Evolutionary conservation across 441 rosid species (phyloP).

Genomic region (Theobroma grandiflorum): DNA sequence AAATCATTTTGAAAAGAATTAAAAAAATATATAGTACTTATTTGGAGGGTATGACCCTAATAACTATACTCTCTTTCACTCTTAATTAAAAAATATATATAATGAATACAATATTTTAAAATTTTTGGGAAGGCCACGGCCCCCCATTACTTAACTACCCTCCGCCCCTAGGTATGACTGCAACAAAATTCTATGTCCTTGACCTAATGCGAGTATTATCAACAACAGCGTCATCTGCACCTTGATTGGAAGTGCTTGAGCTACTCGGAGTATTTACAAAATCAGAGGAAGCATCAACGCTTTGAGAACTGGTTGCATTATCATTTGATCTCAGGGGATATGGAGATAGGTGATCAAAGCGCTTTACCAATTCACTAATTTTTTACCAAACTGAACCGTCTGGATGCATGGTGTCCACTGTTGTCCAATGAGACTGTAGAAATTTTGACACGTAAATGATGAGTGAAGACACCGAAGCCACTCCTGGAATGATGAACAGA

Average conservation of each 20-base stretch:
- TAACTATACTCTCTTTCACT: too few relatives aligned
- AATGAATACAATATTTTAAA: too few relatives aligned
- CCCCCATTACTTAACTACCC: too few relatives aligned
- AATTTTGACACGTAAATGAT: slow-evolving; percentile 28
- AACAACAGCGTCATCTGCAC: background rate
- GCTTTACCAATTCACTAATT: background rate
- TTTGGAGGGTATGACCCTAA: too few relatives aligned
- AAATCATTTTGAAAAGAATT: too few relatives aligned
- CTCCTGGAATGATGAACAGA: slow-evolving; percentile 52
- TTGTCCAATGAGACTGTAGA: slow-evolving; percentile 1
- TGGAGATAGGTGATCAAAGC: slow-evolving; percentile 9
- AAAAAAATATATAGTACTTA: too few relatives aligned
- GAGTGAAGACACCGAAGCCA: slow-evolving; percentile 44
- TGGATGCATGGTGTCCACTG: background rate
- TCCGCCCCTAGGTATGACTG: too few relatives aligned
- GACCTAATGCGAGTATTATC: background rate
- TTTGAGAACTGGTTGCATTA: background rate
- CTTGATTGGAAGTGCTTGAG: background rate
- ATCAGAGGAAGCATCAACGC: background rate
- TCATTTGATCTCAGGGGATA: background rate
- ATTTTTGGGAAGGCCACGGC: too few relatives aligned
- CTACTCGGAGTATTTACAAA: background rate
- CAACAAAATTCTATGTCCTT: background rate
- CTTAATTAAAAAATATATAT: too few relatives aligned
- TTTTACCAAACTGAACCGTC: background rate